phyloP scores from a whole-genome alignment of 805 yeast species.

The Candida ulmi region DNA sequence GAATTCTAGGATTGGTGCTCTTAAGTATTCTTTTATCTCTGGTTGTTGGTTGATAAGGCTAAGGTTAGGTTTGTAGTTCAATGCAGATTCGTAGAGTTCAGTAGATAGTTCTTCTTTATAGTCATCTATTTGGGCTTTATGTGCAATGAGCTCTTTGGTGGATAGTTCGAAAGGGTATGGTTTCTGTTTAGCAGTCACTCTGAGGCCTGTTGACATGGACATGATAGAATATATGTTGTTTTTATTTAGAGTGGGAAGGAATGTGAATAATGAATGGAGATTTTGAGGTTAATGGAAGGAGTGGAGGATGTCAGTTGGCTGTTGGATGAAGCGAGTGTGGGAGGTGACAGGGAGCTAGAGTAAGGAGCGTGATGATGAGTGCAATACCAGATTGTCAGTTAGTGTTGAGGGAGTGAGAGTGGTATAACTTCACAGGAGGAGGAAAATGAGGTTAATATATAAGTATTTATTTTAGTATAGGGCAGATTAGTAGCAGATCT shows the following conservation, averaged over 20 bases:
- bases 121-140: constrained; percentile 40
- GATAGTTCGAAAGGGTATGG: constrained; percentile 48
- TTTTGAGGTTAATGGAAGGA: neutral
- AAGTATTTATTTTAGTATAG: too few species aligned
- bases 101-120: constrained; percentile 46
- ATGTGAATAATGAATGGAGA: too few species aligned
- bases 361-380: too few species aligned
- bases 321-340: neutral
- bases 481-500: too few species aligned
- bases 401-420: neutral
- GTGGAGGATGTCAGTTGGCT: neutral
- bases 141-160: constrained; percentile 42
- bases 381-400: too few species aligned
- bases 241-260: neutral
- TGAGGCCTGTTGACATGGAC: constrained; percentile 27
- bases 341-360: too few species aligned
- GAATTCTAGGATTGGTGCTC: constrained; percentile 76
- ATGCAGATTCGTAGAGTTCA: constrained; percentile 30
- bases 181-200: constrained; percentile 37
- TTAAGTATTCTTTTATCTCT: constrained; percentile 66
- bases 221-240: constrained; percentile 1
- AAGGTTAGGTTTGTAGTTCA: constrained; percentile 44
- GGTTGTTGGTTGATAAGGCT: constrained; percentile 82
- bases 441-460: too few species aligned
- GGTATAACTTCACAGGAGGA: too few species aligned